Conservation (phyloP, 148 eudicot genomes). For the Limonium bicolor region DNA sequence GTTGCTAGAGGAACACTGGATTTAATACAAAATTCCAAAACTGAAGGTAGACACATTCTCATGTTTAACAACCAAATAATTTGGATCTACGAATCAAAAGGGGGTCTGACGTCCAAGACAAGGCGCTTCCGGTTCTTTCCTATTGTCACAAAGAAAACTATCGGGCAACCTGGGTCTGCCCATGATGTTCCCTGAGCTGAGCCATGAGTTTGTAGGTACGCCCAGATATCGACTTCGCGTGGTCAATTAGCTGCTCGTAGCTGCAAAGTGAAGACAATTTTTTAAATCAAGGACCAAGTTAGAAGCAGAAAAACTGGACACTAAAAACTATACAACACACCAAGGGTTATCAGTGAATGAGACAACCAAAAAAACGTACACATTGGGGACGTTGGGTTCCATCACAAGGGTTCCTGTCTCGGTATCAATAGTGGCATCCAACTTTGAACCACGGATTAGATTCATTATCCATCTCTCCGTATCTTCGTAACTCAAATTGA, state of each 20-base stretch:
- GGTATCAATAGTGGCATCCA: slow-evolving; percentile 83
- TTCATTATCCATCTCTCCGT: slow-evolving; percentile 95
- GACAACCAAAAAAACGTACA: slow-evolving; percentile 32
- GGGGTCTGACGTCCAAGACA: no score
- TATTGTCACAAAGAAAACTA: no score
- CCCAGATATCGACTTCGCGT: slow-evolving; percentile 61
- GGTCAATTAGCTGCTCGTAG: slow-evolving; percentile 96
- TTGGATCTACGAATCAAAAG: no score
- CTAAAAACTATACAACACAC: background rate
- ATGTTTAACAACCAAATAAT: no score
- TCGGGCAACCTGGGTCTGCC: slow-evolving; percentile 10
- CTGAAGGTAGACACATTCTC: no score
- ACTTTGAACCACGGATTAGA: slow-evolving; percentile 78
- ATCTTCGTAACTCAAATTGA: slow-evolving; percentile 80
- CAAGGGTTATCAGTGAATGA: background rate
- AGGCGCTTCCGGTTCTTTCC: no score
- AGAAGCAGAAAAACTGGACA: background rate
- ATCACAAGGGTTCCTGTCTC: slow-evolving; percentile 60
- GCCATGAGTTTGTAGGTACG: slow-evolving; percentile 74
- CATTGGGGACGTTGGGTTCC: slow-evolving; percentile 74
- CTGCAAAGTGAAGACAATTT: slow-evolving; percentile 17
- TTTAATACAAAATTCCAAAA: no score
- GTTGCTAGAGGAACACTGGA: no score
- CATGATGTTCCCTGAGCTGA: slow-evolving; percentile 66
- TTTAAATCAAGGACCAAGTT: background rate